Conservation (phyloP, 1,284 basidiomycete species). For the Ustilago bromivora region DNA sequence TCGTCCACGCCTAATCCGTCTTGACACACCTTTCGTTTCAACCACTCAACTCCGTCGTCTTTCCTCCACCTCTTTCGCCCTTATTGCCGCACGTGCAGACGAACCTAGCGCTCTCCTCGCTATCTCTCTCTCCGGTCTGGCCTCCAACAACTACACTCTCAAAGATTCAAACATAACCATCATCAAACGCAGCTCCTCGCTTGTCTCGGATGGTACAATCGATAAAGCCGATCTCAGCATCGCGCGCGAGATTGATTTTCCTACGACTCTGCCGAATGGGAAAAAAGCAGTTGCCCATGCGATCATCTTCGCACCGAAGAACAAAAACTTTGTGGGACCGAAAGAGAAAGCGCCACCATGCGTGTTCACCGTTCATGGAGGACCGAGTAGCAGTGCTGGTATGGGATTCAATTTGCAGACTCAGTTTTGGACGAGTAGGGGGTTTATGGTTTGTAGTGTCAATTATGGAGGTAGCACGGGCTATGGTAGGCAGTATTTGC, state of each 20-base stretch:
- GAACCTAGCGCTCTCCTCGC: constrained; percentile 43
- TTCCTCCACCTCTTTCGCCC: constrained; percentile 35
- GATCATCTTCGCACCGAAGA: constrained; percentile 76
- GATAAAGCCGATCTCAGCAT: constrained; percentile 39
- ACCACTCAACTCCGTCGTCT: constrained; percentile 39
- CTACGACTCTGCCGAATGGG: constrained; percentile 57
- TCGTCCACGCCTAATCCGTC: constrained; percentile 31
- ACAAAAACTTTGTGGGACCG: constrained; percentile 74
- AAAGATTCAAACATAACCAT: constrained; percentile 27
- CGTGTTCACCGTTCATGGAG: constrained; percentile 77
- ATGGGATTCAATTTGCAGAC: constrained; percentile 73
- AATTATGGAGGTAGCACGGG: constrained; percentile 80
- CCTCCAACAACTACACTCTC: constrained; percentile 18
- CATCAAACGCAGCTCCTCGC: constrained; percentile 44
- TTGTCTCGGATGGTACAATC: constrained; percentile 42
- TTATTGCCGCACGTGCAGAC: constrained; percentile 33
- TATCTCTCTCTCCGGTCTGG: constrained; percentile 38
- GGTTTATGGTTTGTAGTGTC: constrained; percentile 75
- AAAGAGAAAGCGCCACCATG: constrained; percentile 76
- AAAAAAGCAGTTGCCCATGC: constrained; percentile 70
- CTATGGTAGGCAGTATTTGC: constrained; percentile 71
- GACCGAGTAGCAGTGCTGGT: constrained; percentile 74
- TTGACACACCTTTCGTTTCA: constrained; percentile 42
- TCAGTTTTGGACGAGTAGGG: constrained; percentile 72
- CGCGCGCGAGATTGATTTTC: constrained; percentile 56